These are phyloP conservation scores for Leptodermis oblonga DNA, from an alignment of 257 asterid species.

Conservation along the genomic window DNA sequence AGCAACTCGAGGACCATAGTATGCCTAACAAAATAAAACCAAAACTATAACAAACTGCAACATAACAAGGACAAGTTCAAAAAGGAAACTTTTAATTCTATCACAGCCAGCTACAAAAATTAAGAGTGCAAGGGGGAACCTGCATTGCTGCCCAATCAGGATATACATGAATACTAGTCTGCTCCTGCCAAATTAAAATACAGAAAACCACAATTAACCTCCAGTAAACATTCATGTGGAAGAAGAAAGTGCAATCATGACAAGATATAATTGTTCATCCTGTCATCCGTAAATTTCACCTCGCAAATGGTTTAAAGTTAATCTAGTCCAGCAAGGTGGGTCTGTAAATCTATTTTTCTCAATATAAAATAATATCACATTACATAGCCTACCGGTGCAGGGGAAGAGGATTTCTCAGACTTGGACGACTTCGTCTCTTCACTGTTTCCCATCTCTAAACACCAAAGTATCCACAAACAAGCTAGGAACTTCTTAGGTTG, in stretches of 20 bases:
- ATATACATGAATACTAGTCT: conserved; percentile 58
- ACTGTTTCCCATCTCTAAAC: conserved; percentile 59
- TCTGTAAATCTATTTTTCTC: background rate
- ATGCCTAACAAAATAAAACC: conserved; percentile 51
- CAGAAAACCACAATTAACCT: conserved; percentile 3
- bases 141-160: conserved; percentile 99
- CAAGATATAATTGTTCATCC: background rate
- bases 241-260: background rate
- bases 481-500: no score
- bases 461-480: background rate
- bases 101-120: background rate
- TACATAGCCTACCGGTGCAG: conserved; percentile 42
- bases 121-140: conserved; percentile 34
- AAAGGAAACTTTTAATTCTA: background rate
- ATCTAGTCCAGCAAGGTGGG: background rate
- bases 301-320: background rate
- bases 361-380: background rate
- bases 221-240: background rate
- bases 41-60: background rate
- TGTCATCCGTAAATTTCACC: background rate
- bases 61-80: conserved; percentile 1
- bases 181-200: conserved; percentile 62
- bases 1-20: conserved; percentile 90
- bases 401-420: conserved; percentile 59
- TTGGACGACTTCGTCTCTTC: conserved; percentile 64